Evolutionary conservation across 1,284 basidiomycete species (phyloP), one percentile per base, ranked within the genome.

Genomic region (Ceratobasidium sp.): DNA sequence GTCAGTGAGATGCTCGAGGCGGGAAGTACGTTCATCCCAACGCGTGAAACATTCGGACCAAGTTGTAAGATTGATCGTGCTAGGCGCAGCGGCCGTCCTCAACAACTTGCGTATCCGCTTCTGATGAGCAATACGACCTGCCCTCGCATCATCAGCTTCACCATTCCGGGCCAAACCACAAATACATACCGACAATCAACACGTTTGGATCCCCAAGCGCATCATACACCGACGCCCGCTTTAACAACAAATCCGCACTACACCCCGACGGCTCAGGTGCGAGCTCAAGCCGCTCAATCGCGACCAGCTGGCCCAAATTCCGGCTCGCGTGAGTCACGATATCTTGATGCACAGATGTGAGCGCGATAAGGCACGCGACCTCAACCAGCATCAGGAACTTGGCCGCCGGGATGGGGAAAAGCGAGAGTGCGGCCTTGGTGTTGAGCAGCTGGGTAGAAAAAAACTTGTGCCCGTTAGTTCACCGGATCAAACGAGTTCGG

Each of bases 41-140:
- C 91, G 85, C 84, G 87, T 89, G 82, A 92, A 95, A 76, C 91
- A 92, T 81, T 95, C 93, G 79, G 91, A 87, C 95, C 95, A 96
- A 1, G 93, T 91, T 2, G 91, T 91, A 64, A 92, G 86, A 79
- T 93, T 89, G 11, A 90, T 88, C 0, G 89, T 87, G 34, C 88
- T 89, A 9, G 92, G 90, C 22, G 87, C 87, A 0, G 90, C 86
- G 61, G 94, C 86, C 74, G 89, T 83, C 4, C 92, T 88, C 74
- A 95, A 82, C 51, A 94, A 84, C 81, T 90, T 92, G 13, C 95
- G 87, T 32, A 95, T 89, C 2, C 93, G 89, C 82, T 93, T 95
- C 84, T 96, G 94, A 82, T 94, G 90, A 7, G 89, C 91, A 52
- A 93, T 86, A 32, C 94, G 91, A 51, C 94, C 87, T 86, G 77